These are phyloP conservation scores for Penicillium italicum DNA, from an alignment of 2,329 filamentous ascomycete genomes.

Conservation along the genomic window DNA sequence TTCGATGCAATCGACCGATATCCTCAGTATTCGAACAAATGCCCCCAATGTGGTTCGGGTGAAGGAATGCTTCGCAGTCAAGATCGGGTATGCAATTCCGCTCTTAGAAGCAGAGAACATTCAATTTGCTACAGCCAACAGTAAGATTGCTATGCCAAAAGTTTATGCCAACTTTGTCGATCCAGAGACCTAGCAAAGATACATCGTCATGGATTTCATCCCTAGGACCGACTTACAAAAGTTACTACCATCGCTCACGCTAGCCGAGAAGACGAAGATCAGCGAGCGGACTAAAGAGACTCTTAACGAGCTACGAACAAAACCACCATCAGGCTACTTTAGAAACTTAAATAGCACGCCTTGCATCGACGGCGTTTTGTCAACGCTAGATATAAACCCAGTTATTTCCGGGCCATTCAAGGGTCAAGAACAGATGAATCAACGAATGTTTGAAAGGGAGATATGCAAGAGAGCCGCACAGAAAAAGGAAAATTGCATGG, in stretches of 20 bases:
- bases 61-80: slow-evolving; percentile 19
- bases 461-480: no score
- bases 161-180: slow-evolving; percentile 14
- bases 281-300: slow-evolving; percentile 9
- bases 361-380: slow-evolving; percentile 20
- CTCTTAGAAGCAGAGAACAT: slow-evolving; percentile 21
- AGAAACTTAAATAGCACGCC: slow-evolving; percentile 14
- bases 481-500: no score
- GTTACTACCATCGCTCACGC: not conserved
- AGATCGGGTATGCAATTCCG: slow-evolving; percentile 12
- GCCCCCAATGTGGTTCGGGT: slow-evolving; percentile 19
- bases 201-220: slow-evolving; percentile 18
- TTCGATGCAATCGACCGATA: no score
- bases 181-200: slow-evolving; percentile 15
- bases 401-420: slow-evolving; percentile 16
- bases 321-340: slow-evolving; percentile 14
- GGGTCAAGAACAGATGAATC: slow-evolving; percentile 16
- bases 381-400: slow-evolving; percentile 7
- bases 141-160: not conserved
- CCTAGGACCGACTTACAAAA: slow-evolving; percentile 13
- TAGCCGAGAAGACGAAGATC: slow-evolving; percentile 9
- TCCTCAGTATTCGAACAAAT: slow-evolving; percentile 14
- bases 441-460: slow-evolving; percentile 7
- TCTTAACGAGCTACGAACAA: slow-evolving; percentile 11
- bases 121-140: slow-evolving; percentile 3